phyloP scores from a whole-genome alignment of 2,329 filamentous ascomycete genomes.

The Aspergillus uvarum region DNA sequence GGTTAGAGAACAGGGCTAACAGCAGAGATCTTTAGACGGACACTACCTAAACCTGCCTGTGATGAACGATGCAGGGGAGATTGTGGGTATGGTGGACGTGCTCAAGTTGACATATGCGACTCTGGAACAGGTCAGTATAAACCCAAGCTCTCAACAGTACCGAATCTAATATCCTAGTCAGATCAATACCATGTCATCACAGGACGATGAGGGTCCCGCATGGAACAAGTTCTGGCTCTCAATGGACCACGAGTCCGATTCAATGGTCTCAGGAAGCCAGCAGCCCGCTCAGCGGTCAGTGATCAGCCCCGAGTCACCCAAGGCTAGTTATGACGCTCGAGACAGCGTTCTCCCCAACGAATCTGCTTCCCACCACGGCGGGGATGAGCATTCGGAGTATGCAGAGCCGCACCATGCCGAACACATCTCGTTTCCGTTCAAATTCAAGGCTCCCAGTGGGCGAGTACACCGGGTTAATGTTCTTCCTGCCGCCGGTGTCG shows the following conservation, averaged over 20 bases:
- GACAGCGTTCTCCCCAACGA: conserved; percentile 91
- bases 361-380: conserved; percentile 90
- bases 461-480: conserved; percentile 92
- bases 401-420: conserved; percentile 59
- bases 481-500: conserved; percentile 74
- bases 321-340: conserved; percentile 63
- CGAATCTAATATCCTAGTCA: conserved; percentile 30
- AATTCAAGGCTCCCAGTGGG: conserved; percentile 96
- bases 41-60: conserved; percentile 98
- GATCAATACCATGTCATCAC: conserved; percentile 86
- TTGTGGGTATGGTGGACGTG: conserved; percentile 99
- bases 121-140: conserved; percentile 73
- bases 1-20: background rate
- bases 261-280: conserved; percentile 86
- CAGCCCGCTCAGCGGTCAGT: conserved; percentile 70
- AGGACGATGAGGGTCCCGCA: conserved; percentile 88
- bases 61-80: conserved; percentile 96
- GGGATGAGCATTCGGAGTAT: conserved; percentile 72
- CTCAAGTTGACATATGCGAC: conserved; percentile 98
- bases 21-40: conserved; percentile 63
- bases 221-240: conserved; percentile 99
- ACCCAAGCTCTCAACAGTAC: background rate
- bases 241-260: conserved; percentile 91
- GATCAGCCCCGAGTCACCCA: conserved; percentile 74
- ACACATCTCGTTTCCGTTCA: conserved; percentile 89